Conservation (phyloP, 2,329 filamentous ascomycete species). For the Xylaria sp. region DNA sequence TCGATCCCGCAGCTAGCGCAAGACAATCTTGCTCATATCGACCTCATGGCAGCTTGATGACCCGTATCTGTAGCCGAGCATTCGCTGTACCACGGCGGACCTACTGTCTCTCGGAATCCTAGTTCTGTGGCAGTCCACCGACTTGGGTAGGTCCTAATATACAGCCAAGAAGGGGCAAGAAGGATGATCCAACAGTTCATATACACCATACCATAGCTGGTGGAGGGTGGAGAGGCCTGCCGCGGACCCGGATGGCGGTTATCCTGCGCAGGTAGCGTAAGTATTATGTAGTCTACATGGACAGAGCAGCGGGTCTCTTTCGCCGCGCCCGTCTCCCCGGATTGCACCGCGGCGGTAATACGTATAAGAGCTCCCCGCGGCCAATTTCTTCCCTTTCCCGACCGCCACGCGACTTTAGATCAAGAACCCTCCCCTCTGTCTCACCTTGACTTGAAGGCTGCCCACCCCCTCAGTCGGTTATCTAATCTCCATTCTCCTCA, state of each 20-base stretch:
- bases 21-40: constrained; percentile 26
- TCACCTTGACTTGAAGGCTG: not conserved
- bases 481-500: constrained; percentile 18
- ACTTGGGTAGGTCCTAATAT: no score
- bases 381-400: not conserved
- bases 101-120: no score
- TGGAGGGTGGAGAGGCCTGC: no score
- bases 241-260: no score
- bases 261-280: not conserved
- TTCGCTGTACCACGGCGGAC: no score
- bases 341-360: not conserved
- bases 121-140: no score
- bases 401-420: not conserved
- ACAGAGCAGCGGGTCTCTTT: constrained; percentile 7
- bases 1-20: constrained; percentile 3
- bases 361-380: no score
- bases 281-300: not conserved
- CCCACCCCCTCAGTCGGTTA: not conserved
- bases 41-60: constrained; percentile 1
- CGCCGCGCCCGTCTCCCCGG: no score
- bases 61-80: no score
- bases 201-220: no score
- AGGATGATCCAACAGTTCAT: no score
- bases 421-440: constrained; percentile 15
- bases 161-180: no score